These are phyloP conservation scores for Cryptosporidium sp. DNA, from an alignment of 169 alveolate species.

Conservation along the genomic window DNA sequence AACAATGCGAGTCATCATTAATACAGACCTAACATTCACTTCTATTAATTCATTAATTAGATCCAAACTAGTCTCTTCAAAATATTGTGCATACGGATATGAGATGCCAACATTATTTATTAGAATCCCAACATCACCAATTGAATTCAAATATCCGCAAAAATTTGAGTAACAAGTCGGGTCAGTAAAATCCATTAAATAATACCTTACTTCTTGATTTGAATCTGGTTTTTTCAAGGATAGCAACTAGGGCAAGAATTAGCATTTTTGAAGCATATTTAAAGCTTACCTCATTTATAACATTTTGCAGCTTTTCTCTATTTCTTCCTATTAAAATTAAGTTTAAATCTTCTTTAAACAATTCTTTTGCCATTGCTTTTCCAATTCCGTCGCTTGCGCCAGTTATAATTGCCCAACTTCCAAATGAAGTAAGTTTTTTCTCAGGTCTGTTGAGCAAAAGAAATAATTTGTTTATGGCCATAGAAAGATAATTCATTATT, in stretches of 20 bases:
- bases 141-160: neutral
- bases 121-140: slow-evolving; percentile 78
- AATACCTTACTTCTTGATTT: slow-evolving; percentile 46
- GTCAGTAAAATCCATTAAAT: slow-evolving; percentile 43
- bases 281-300: slow-evolving; percentile 38
- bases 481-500: slow-evolving; percentile 38
- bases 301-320: slow-evolving; percentile 40
- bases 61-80: slow-evolving; percentile 77
- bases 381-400: slow-evolving; percentile 90
- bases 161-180: slow-evolving; percentile 14
- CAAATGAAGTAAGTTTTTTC: slow-evolving; percentile 76
- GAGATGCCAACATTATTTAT: slow-evolving; percentile 83
- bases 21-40: slow-evolving; percentile 78
- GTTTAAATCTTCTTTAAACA: slow-evolving; percentile 77
- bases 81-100: slow-evolving; percentile 81
- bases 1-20: slow-evolving; percentile 79
- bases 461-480: neutral
- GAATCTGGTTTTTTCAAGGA: slow-evolving; percentile 1
- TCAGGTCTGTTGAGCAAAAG: neutral
- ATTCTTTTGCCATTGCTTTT: slow-evolving; percentile 81
- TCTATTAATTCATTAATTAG: slow-evolving; percentile 80
- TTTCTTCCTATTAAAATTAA: slow-evolving; percentile 74
- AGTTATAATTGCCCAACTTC: slow-evolving; percentile 84
- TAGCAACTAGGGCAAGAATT: neutral
- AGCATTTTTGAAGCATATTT: neutral